Percentiles rank a stretch among this genome's conserved stretches.
Conservation (phyloP, 2,329 filamentous ascomycete species). For the Pseudogymnoascus sp. region DNA sequence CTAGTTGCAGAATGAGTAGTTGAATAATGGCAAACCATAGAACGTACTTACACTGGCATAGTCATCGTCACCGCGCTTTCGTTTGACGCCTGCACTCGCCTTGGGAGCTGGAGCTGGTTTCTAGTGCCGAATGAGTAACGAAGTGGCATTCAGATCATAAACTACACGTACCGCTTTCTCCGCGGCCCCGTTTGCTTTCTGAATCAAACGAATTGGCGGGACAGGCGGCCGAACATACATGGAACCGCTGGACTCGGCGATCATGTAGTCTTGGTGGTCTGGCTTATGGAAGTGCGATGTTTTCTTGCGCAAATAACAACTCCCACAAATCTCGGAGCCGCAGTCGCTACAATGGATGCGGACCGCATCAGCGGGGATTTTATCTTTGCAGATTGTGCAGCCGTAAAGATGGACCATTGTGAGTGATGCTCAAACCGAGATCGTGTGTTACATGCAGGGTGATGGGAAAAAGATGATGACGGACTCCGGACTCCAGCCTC, state of each 20-base stretch:
- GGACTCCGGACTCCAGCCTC: background rate
- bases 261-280: background rate
- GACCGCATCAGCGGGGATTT: background rate
- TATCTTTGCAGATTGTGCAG: background rate
- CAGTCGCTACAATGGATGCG: background rate
- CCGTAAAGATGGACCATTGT: background rate
- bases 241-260: background rate
- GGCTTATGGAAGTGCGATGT: background rate
- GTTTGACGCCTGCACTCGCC: background rate
- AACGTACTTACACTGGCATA: background rate
- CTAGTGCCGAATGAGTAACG: background rate
- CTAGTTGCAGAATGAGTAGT: background rate
- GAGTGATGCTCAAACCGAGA: background rate
- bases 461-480: background rate
- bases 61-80: background rate
- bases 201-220: background rate
- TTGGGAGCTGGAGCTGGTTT: background rate
- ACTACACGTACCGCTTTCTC: background rate
- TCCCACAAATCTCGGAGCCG: background rate
- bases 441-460: background rate
- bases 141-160: background rate
- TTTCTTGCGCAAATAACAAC: background rate
- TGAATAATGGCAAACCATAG: background rate
- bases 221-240: background rate
- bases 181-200: background rate